Percentiles rank a stretch among this genome's conserved stretches.
phyloP scores from a whole-genome alignment of 1,284 basidiomycete species.

The Papiliotrema terrestris region DNA sequence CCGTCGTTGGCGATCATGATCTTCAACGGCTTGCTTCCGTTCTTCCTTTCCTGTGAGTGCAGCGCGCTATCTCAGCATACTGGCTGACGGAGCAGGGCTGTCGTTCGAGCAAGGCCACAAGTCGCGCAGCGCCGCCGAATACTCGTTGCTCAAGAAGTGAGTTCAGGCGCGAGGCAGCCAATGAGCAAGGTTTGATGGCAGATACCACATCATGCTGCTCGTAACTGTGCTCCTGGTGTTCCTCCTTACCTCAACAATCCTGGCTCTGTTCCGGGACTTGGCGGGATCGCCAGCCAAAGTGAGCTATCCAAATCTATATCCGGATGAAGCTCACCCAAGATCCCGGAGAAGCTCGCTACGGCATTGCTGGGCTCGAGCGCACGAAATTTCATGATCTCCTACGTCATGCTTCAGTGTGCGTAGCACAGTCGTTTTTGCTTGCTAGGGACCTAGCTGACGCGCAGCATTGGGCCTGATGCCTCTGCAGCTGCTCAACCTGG shows the following conservation, averaged over 20 bases:
- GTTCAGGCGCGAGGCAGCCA: slow-evolving; percentile 23
- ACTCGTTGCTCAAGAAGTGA: slow-evolving; percentile 86
- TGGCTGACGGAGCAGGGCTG: slow-evolving; percentile 53
- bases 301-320: not conserved
- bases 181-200: slow-evolving; percentile 35
- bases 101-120: slow-evolving; percentile 85
- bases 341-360: slow-evolving; percentile 81
- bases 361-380: slow-evolving; percentile 64
- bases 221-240: slow-evolving; percentile 96
- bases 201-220: slow-evolving; percentile 90
- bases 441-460: not conserved
- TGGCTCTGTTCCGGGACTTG: slow-evolving; percentile 79
- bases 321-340: slow-evolving; percentile 50
- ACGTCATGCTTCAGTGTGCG: slow-evolving; percentile 85
- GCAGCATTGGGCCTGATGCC: slow-evolving; percentile 89
- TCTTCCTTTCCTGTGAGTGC: slow-evolving; percentile 76
- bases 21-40: slow-evolving; percentile 84
- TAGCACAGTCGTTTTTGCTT: not conserved
- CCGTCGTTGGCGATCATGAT: slow-evolving; percentile 85
- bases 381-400: slow-evolving; percentile 89
- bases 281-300: slow-evolving; percentile 69
- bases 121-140: slow-evolving; percentile 88
- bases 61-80: not conserved
- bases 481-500: slow-evolving; percentile 83
- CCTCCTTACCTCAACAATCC: slow-evolving; percentile 82